Evolutionary conservation across 2,329 filamentous ascomycete species (phyloP).

Genomic region (Penicillium digitatum): DNA sequence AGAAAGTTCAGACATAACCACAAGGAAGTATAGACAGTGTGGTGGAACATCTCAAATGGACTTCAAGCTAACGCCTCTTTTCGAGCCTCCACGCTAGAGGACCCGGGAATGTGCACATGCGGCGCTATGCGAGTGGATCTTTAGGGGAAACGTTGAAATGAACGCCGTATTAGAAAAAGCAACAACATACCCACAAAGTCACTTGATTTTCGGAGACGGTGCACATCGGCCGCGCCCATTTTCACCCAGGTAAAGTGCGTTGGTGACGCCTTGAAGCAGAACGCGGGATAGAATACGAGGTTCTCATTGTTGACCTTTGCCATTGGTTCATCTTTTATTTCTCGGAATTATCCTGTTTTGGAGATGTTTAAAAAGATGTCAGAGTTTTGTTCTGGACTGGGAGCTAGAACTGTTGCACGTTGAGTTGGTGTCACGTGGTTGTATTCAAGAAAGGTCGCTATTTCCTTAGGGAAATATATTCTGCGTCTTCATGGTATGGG

Average conservation of each 20-base stretch:
- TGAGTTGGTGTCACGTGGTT: conserved; percentile 1
- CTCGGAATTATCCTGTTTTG: not conserved
- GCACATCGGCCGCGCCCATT: conserved; percentile 54
- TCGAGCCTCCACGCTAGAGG: not conserved
- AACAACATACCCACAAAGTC: conserved; percentile 50
- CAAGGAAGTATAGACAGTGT: not conserved
- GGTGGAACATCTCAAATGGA: not conserved
- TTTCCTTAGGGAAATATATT: not conserved
- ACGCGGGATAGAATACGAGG: conserved; percentile 53
- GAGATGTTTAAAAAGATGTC: not conserved
- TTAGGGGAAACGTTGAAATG: not conserved
- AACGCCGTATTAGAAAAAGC: not conserved
- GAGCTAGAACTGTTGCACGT: not conserved
- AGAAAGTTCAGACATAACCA: not conserved
- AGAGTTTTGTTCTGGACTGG: not conserved
- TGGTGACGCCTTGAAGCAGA: conserved; percentile 57
- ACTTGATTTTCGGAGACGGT: conserved; percentile 46
- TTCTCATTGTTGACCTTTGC: conserved; percentile 22
- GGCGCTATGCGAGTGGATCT: not conserved
- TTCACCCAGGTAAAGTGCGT: conserved; percentile 63
- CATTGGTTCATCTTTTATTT: conserved; percentile 27
- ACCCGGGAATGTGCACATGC: not conserved
- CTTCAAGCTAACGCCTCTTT: not conserved
- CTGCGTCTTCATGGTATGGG: not conserved
- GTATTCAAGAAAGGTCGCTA: not conserved